Conservation (phyloP, 768 basidiomycete genomes). For the Rhodotorula paludigena region DNA sequence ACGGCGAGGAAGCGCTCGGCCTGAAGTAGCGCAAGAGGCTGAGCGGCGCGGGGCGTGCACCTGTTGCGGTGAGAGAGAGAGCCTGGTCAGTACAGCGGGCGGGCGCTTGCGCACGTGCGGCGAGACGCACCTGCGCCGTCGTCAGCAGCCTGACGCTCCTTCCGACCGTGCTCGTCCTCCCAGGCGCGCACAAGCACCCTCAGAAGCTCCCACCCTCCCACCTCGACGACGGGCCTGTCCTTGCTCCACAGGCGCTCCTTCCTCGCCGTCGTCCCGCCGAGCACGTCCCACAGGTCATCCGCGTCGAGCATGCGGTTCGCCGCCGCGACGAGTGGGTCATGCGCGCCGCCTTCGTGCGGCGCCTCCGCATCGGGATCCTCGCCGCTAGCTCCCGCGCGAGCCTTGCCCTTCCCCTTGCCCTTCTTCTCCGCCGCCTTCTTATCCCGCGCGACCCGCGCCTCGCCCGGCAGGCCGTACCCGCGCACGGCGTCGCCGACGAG, state of each 20-base stretch:
- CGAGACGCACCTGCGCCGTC: background rate
- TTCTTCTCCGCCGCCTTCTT: background rate
- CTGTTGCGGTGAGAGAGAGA: background rate
- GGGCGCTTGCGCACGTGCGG: background rate
- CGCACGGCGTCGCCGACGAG: conserved; percentile 12
- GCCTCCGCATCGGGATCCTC: background rate
- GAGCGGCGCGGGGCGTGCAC: conserved; percentile 3
- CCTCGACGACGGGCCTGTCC: conserved; percentile 7
- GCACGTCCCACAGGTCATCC: conserved; percentile 30
- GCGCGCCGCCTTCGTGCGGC: conserved; percentile 9
- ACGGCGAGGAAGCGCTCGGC: conserved; percentile 7
- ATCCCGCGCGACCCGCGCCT: background rate
- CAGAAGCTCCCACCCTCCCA: conserved; percentile 17
- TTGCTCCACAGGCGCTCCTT: conserved; percentile 1
- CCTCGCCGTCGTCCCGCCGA: conserved; percentile 17
- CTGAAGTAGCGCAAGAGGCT: conserved; percentile 29
- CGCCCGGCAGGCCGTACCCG: conserved; percentile 8
- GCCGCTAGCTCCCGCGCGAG: background rate
- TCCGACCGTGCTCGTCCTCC: conserved; percentile 17
- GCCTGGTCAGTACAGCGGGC: background rate
- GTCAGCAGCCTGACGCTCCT: fast-evolving
- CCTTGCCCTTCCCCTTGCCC: background rate
- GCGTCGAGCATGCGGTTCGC: conserved; percentile 10
- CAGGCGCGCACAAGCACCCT: conserved; percentile 13
- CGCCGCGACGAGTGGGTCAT: conserved; percentile 3